Conservation (phyloP, 495 filamentous ascomycete genomes). For the Copromyces sp. region DNA sequence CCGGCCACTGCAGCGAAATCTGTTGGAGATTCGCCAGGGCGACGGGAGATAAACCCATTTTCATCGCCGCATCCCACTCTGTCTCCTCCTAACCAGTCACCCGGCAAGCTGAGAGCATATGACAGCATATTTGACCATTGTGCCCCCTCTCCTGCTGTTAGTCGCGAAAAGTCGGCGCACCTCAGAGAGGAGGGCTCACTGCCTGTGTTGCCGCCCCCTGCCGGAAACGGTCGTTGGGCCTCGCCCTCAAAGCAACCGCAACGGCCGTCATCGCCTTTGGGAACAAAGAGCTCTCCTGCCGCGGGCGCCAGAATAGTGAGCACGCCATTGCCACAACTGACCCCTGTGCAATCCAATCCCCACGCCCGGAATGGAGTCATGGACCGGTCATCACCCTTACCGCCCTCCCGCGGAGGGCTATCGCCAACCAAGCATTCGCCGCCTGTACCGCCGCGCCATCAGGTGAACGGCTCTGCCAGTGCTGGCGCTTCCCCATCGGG, state of each 20-base stretch:
- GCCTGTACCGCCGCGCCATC: slow-evolving; percentile 21
- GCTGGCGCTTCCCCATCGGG: slow-evolving; percentile 8
- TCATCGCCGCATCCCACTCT: slow-evolving; percentile 35
- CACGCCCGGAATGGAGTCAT: slow-evolving; percentile 9
- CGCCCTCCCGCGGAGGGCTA: slow-evolving; percentile 50
- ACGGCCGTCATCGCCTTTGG: slow-evolving; percentile 18
- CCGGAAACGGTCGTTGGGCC: slow-evolving; percentile 20
- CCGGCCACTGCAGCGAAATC: background rate
- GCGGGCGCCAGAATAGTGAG: slow-evolving; percentile 5
- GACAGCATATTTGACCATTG: slow-evolving; percentile 28
- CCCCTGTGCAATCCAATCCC: slow-evolving; percentile 9
- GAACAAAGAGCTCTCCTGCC: slow-evolving; percentile 21
- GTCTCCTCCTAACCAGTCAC: slow-evolving; percentile 29
- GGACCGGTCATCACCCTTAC: slow-evolving; percentile 31
- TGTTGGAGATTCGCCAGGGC: slow-evolving; percentile 1
- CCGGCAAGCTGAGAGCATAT: slow-evolving; percentile 31
- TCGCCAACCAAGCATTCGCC: slow-evolving; percentile 69
- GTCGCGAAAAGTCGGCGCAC: background rate
- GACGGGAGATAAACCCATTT: slow-evolving; percentile 25
- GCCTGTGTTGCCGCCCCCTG: slow-evolving; percentile 3
- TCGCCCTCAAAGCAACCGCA: slow-evolving; percentile 23
- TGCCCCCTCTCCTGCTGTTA: slow-evolving; percentile 9
- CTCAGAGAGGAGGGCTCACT: slow-evolving; percentile 9
- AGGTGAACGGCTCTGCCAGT: slow-evolving; percentile 11
- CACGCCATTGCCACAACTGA: slow-evolving; percentile 20